Evolutionary conservation across 2,329 filamentous ascomycete genomes (phyloP).

Genomic region (Apiospora hydei): DNA sequence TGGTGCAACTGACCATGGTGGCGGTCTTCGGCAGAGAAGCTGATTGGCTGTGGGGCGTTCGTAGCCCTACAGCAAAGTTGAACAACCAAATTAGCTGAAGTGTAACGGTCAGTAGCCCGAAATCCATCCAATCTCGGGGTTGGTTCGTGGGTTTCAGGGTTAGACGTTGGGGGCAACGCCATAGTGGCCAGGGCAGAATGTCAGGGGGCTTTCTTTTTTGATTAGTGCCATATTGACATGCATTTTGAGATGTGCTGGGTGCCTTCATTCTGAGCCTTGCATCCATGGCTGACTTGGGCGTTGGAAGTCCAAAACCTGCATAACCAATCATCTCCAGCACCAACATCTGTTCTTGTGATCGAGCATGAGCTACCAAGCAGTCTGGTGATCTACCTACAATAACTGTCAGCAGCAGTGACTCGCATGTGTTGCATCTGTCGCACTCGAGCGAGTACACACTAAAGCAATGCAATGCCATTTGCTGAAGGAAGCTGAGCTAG

Average conservation of each 20-base stretch:
- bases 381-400: neutral
- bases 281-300: neutral
- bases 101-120: neutral
- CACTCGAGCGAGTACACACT: neutral
- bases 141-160: constrained; percentile 1
- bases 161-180: neutral
- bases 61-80: neutral
- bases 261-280: neutral
- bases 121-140: neutral
- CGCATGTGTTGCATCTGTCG: neutral
- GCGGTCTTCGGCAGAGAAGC: neutral
- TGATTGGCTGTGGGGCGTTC: neutral
- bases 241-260: neutral
- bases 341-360: neutral
- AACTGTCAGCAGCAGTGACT: neutral
- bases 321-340: neutral
- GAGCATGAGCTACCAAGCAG: neutral
- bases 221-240: neutral
- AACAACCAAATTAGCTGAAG: constrained; percentile 11
- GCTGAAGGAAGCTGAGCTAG: neutral
- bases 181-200: neutral
- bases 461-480: constrained; percentile 7
- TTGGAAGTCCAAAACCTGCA: neutral
- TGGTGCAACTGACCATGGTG: neutral
- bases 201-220: neutral